phyloP scores from a whole-genome alignment of 1,284 basidiomycete species.

The Naganishia cerealis region DNA sequence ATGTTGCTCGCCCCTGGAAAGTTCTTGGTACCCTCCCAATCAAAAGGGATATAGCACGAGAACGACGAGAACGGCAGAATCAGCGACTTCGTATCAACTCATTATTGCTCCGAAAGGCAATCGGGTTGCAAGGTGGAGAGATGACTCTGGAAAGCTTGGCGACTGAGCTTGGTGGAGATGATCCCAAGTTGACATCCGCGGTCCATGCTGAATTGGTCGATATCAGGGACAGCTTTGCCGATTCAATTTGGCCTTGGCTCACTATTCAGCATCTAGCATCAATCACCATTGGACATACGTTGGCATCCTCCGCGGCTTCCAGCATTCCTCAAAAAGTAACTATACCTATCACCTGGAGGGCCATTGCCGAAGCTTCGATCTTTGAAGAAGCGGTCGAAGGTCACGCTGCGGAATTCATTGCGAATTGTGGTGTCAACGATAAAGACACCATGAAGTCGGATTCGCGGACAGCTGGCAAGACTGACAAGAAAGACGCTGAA shows the following conservation, averaged over 20 bases:
- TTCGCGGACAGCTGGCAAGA: neutral
- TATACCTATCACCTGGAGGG: slow-evolving; percentile 25
- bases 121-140: slow-evolving; percentile 69
- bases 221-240: slow-evolving; percentile 74
- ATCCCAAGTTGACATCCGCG: slow-evolving; percentile 36
- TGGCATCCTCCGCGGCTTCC: slow-evolving; percentile 8
- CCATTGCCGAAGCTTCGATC: slow-evolving; percentile 33
- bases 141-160: slow-evolving; percentile 57
- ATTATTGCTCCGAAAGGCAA: slow-evolving; percentile 72
- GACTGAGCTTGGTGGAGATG: slow-evolving; percentile 36
- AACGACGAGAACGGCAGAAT: slow-evolving; percentile 63
- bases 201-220: slow-evolving; percentile 39
- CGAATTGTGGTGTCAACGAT: neutral
- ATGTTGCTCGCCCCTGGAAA: slow-evolving; percentile 42
- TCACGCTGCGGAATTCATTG: slow-evolving; percentile 13
- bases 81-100: slow-evolving; percentile 73
- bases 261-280: slow-evolving; percentile 70
- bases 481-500: slow-evolving; percentile 32
- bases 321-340: neutral
- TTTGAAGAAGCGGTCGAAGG: slow-evolving; percentile 21
- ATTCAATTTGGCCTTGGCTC: slow-evolving; percentile 65
- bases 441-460: neutral
- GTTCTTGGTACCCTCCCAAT: slow-evolving; percentile 70
- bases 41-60: slow-evolving; percentile 61
- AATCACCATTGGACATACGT: slow-evolving; percentile 58